Base-by-base conservation (phyloP, 495 filamentous ascomycete species). In the Mytilinidion resinicola region DNA sequence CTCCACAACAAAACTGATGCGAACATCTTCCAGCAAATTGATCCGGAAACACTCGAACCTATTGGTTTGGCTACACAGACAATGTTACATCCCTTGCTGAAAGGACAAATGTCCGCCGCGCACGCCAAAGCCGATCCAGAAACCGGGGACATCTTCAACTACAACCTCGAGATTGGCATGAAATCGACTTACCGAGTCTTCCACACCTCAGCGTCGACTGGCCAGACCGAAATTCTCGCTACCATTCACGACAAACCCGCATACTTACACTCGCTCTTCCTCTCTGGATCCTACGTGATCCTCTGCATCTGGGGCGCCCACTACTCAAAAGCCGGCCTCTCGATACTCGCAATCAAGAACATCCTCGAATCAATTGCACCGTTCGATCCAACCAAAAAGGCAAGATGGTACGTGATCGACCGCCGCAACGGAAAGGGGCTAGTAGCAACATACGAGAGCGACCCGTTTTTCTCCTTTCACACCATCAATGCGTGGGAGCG, bases 91-190 rank as follows among this genome's bases (percentile, higher is more conserved):
- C 86, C 88, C 0, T 75, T 78, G 3, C 71, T 93, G 11, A 79
- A 75, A 12, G 89, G 89, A 0, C 80, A 74, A 1, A 58, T 87
- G 4, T 78, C 83, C 4, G 81, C 78, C 19, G 77, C 88, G 3
- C 89, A 91, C 67, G 80, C 86, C 6, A 81, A 82, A n/a, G 75
- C 76, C 0, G 86, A 90, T 61, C 87, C 86, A 0, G 62, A 74
- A 0, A 90, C 85, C 0, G 88, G 89, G 1, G 87, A 91, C 59
- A 67, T 87, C n/a, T 89, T 79, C 74, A 91, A 90, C 66, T 90
- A 78, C 73, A 91, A 91, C 66, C 79, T 89, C 36, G 64, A 76
- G 1, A 43, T 83, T 4, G 77, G 76, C 9, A 52, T 49, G 12
- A 63, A 59, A 0, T 60, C 73, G 5, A 80, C 78, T 0, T 93